These are phyloP conservation scores for Linaria vulgaris DNA, from an alignment of 257 asterid genomes.

Conservation along the genomic window DNA sequence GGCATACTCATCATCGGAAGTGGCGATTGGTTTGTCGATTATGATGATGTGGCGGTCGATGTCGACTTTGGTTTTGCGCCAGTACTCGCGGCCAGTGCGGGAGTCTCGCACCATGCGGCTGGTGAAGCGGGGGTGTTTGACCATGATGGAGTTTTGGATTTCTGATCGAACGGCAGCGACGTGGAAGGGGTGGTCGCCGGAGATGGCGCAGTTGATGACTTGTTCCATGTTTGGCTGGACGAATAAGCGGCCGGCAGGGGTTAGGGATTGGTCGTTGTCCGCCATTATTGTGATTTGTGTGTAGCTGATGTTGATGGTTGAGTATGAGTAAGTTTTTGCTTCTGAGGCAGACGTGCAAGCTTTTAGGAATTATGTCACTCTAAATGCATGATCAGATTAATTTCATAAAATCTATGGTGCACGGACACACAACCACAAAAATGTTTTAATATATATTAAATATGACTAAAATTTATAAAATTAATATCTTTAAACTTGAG, in stretches of 20 bases:
- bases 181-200: conserved; percentile 35
- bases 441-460: too few relatives aligned
- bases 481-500: too few relatives aligned
- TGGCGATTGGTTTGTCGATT: conserved; percentile 35
- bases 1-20: conserved; percentile 65
- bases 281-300: too few relatives aligned
- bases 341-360: too few relatives aligned
- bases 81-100: conserved; percentile 58
- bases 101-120: conserved; percentile 66
- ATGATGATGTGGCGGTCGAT: conserved; percentile 59
- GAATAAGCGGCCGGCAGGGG: conserved; percentile 64
- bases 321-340: too few relatives aligned
- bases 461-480: too few relatives aligned
- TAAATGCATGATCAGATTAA: too few relatives aligned
- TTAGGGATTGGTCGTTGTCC: conserved; percentile 51
- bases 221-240: conserved; percentile 28
- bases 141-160: conserved; percentile 42
- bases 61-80: conserved; percentile 63
- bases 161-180: conserved; percentile 39
- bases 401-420: too few relatives aligned
- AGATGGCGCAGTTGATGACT: conserved; percentile 47
- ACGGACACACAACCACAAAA: too few relatives aligned
- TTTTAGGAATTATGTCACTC: too few relatives aligned
- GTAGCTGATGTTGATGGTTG: too few relatives aligned
- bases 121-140: conserved; percentile 67